phyloP scores from a whole-genome alignment of 129 eudicot species.

The Arctium minus region DNA sequence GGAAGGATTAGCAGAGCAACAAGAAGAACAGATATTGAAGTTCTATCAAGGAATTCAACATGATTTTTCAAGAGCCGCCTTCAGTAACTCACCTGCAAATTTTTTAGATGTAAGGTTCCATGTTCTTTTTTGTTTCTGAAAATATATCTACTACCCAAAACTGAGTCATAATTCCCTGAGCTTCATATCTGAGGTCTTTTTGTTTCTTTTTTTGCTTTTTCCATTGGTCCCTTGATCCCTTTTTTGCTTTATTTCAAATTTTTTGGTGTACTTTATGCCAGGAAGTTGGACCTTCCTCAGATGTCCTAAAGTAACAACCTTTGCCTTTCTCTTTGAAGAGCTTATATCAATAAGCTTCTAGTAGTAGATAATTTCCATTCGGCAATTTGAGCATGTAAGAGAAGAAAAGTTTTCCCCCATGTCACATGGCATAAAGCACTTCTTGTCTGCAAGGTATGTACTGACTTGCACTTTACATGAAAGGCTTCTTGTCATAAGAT shows the following conservation, averaged over 20 bases:
- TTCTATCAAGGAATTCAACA: constrained; percentile 6
- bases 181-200: not conserved
- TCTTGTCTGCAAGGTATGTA: constrained; percentile 26
- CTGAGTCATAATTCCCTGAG: not conserved
- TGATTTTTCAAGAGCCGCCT: not conserved
- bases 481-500: constrained; percentile 21
- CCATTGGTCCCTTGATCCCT: not conserved
- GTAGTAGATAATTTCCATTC: constrained; percentile 8
- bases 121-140: not conserved
- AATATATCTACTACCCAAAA: not conserved
- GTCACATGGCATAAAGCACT: constrained; percentile 13
- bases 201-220: not conserved
- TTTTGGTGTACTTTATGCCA: constrained; percentile 15
- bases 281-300: not conserved
- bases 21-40: not conserved
- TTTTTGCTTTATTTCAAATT: constrained; percentile 15
- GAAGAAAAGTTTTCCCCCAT: constrained; percentile 5
- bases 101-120: constrained; percentile 19
- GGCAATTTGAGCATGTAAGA: constrained; percentile 9
- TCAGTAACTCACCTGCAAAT: not conserved
- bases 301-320: not conserved
- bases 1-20: constrained; percentile 13
- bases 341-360: constrained; percentile 9
- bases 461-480: constrained; percentile 18
- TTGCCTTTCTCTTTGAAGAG: constrained; percentile 15